These are phyloP conservation scores for Tolypocladium endophyticum DNA, from an alignment of 2,329 filamentous ascomycete species.

Conservation along the genomic window DNA sequence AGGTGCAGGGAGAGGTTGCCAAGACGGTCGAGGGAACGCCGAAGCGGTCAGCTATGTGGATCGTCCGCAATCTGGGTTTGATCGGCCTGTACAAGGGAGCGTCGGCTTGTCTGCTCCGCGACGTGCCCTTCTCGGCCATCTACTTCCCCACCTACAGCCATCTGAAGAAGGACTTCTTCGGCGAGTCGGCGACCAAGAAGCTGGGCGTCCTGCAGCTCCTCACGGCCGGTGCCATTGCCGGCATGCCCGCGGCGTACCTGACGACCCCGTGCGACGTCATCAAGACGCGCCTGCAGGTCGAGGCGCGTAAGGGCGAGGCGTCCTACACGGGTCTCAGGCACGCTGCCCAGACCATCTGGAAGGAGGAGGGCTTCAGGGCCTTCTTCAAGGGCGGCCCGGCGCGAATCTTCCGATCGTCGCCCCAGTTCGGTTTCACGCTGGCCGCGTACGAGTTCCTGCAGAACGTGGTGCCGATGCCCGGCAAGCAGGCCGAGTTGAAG, in stretches of 20 bases:
- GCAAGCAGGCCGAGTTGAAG: slow-evolving; percentile 40
- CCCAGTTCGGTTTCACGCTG: slow-evolving; percentile 96
- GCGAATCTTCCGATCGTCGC: slow-evolving; percentile 87
- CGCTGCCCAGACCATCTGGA: slow-evolving; percentile 70
- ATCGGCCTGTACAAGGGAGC: slow-evolving; percentile 95
- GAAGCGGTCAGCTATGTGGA: slow-evolving; percentile 93
- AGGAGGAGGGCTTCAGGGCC: slow-evolving; percentile 86
- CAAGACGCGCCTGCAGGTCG: slow-evolving; percentile 96
- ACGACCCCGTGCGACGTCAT: slow-evolving; percentile 98
- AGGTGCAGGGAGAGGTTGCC: slow-evolving; percentile 91
- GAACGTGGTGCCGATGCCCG: slow-evolving; percentile 62
- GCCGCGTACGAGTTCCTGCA: slow-evolving; percentile 92
- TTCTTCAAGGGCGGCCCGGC: slow-evolving; percentile 99
- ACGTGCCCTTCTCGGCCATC: slow-evolving; percentile 96
- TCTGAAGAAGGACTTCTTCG: slow-evolving; percentile 87
- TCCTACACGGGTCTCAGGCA: slow-evolving; percentile 81
- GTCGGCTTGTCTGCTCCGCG: slow-evolving; percentile 83
- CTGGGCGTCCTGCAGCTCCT: slow-evolving; percentile 85
- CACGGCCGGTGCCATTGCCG: slow-evolving; percentile 86
- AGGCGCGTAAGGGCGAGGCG: slow-evolving; percentile 89
- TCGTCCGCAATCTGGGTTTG: slow-evolving; percentile 87
- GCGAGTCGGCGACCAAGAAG: slow-evolving; percentile 78
- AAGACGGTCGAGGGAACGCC: slow-evolving; percentile 75
- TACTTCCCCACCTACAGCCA: slow-evolving; percentile 98
- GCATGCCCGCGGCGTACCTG: slow-evolving; percentile 86